Evolutionary conservation across 306 rosid genomes (phyloP), one percentile per base, ranked within the genome.

Genomic region (Vigna angularis): DNA sequence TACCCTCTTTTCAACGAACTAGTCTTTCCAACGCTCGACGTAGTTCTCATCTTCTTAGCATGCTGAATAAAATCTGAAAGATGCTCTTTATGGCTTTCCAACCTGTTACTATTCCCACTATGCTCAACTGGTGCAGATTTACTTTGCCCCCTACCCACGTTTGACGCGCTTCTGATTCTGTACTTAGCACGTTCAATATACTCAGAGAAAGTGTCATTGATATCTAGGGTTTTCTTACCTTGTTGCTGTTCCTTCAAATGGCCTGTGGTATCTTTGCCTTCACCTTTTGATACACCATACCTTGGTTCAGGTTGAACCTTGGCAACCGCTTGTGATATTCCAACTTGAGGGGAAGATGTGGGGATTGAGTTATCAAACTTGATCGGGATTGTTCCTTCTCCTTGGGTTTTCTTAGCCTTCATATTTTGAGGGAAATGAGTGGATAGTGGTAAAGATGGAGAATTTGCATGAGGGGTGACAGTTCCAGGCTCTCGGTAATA

Each of bases 41-140:
- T 72, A 49, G 83, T 75, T 73, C 82, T 68, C 10, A 90, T 72
- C 75, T 66, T 90, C 83, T 51, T 81, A 9, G 80, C 76, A 38
- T 47, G 55, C 24, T 78, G 67, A 76, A 88, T 85, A 44, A 79
- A 91, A 36, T 83, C 89, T 22, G 90, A 75, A 74, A 83, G 82
- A 6, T 76, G 84, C 49, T 91, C 92, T n/a, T 64, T 73, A 1
- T 34, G 65, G 50, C 74, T 47, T 9, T 77, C 82, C 65, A 76
- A 61, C 56, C 52, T 84, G 65, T 48, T 79, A 20, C 16, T 34
- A 36, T 2, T 1, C 38, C 53, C 65, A 24, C 22, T 20, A 20
- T 20, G 22, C 22, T 75, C 81, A 42, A 72, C 78, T 13, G 73
- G 42, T 1, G 24, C 50, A 17, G 38, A 10, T 7, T 70, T 56